Evolutionary conservation across 2,329 filamentous ascomycete species (phyloP).

Genomic region (Fusarium caatingaense): DNA sequence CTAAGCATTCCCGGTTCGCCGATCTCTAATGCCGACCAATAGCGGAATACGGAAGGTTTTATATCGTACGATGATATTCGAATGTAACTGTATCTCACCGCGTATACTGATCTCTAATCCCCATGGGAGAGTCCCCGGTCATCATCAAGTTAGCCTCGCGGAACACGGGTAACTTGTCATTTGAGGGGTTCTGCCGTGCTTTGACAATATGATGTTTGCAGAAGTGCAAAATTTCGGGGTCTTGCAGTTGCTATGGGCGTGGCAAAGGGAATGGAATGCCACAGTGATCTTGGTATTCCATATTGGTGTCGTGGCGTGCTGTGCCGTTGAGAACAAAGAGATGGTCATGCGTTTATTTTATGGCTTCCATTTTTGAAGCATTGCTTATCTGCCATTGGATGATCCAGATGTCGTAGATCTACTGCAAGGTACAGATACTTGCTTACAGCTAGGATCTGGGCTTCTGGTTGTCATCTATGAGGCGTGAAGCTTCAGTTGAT

Average conservation of each 20-base stretch:
- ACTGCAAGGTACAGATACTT: slow-evolving; percentile 2
- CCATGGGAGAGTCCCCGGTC: too few species aligned
- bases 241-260: slow-evolving; percentile 5
- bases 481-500: not conserved
- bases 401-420: slow-evolving; percentile 13
- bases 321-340: slow-evolving; percentile 13
- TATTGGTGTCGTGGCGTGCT: not conserved
- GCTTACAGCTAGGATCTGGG: not conserved
- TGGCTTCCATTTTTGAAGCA: not conserved
- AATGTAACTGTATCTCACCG: not conserved
- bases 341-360: not conserved
- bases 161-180: not conserved
- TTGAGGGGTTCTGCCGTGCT: not conserved
- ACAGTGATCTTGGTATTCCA: not conserved
- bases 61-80: not conserved
- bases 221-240: slow-evolving; percentile 1
- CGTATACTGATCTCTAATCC: not conserved
- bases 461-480: not conserved
- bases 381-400: not conserved
- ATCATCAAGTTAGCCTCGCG: not conserved
- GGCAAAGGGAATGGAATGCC: slow-evolving; percentile 29
- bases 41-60: not conserved
- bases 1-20: not conserved
- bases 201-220: slow-evolving; percentile 18
- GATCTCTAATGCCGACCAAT: not conserved